A percentile compares a stretch with the other conserved stretches of the same genome.
phyloP scores from a whole-genome alignment of 805 yeast genomes.

The Barnettozyma wickerhamii region DNA sequence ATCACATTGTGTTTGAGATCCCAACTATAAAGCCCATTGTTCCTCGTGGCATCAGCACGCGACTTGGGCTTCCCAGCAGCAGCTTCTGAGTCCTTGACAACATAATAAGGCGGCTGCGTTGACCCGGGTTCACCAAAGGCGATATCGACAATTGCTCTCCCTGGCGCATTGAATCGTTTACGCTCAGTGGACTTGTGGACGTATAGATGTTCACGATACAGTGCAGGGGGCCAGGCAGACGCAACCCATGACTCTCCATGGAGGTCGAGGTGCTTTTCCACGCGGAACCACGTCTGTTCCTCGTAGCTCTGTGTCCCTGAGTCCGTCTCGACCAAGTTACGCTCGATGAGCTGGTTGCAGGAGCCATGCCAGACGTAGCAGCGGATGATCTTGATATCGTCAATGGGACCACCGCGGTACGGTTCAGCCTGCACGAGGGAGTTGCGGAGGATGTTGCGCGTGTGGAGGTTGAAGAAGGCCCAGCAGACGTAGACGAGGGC shows the following conservation, averaged over 20 bases:
- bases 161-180: slow-evolving; percentile 8
- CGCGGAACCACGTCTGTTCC: slow-evolving; percentile 23
- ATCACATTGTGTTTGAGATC: slow-evolving; percentile 42
- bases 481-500: slow-evolving; percentile 11
- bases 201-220: slow-evolving; percentile 26
- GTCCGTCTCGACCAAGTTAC: not conserved
- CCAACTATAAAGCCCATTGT: slow-evolving; percentile 40
- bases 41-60: slow-evolving; percentile 19
- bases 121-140: slow-evolving; percentile 33
- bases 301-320: slow-evolving; percentile 4
- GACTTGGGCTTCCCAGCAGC: slow-evolving; percentile 23
- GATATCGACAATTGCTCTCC: slow-evolving; percentile 39
- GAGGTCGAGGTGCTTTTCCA: slow-evolving; percentile 23
- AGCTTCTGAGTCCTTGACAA: slow-evolving; percentile 30
- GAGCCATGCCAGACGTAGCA: slow-evolving; percentile 29
- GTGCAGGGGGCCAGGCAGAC: slow-evolving; percentile 12
- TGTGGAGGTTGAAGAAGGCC: slow-evolving; percentile 17
- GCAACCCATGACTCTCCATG: slow-evolving; percentile 18
- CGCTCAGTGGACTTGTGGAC: slow-evolving; percentile 19
- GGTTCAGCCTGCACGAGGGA: slow-evolving; percentile 14
- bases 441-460: slow-evolving; percentile 19
- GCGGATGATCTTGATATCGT: slow-evolving; percentile 26
- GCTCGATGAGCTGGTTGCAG: slow-evolving; percentile 25
- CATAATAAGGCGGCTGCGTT: slow-evolving; percentile 35
- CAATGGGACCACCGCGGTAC: slow-evolving; percentile 28